Evolutionary conservation across 495 filamentous ascomycete genomes (phyloP).

Genomic region (Margaritispora aquatica): DNA sequence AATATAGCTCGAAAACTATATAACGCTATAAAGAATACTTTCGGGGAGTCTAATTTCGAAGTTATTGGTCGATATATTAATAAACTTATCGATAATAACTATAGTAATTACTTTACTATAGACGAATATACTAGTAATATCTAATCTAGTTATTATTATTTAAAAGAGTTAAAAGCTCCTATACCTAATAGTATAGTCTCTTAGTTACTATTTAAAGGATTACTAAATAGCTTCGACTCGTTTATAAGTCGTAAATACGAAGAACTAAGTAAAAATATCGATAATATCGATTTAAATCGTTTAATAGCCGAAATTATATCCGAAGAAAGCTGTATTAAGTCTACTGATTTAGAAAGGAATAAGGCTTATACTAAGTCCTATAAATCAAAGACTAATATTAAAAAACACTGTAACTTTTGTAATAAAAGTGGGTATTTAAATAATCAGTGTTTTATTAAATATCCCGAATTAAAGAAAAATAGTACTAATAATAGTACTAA

Average conservation of each 20-base stretch:
- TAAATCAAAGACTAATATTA: slow-evolving; percentile 3
- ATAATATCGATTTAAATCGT: slow-evolving; percentile 4
- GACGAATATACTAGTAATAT: slow-evolving; percentile 1
- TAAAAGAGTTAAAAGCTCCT: slow-evolving; percentile 1
- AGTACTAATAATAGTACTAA: too few relatives aligned
- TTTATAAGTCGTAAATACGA: slow-evolving; percentile 3
- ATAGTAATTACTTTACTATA: neutral
- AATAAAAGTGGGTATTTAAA: slow-evolving; percentile 7
- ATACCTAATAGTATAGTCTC: neutral
- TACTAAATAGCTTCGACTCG: neutral
- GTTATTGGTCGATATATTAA: slow-evolving; percentile 1
- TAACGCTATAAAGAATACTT: neutral
- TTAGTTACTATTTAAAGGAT: slow-evolving; percentile 3
- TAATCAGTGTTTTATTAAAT: slow-evolving; percentile 6
- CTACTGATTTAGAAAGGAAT: neutral
- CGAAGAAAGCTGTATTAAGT: slow-evolving; percentile 1
- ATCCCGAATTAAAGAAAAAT: slow-evolving; percentile 4
- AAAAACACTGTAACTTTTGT: neutral
- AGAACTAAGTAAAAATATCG: slow-evolving; percentile 1
- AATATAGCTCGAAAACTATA: neutral
- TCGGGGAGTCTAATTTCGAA: neutral
- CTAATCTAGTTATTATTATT: neutral
- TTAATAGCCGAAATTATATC: neutral
- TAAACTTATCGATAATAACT: slow-evolving; percentile 1
- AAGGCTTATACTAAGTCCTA: neutral